Evolutionary conservation across 768 basidiomycete species (phyloP), one percentile per base, ranked within the genome.

Genomic region (Gyrodon lividus): DNA sequence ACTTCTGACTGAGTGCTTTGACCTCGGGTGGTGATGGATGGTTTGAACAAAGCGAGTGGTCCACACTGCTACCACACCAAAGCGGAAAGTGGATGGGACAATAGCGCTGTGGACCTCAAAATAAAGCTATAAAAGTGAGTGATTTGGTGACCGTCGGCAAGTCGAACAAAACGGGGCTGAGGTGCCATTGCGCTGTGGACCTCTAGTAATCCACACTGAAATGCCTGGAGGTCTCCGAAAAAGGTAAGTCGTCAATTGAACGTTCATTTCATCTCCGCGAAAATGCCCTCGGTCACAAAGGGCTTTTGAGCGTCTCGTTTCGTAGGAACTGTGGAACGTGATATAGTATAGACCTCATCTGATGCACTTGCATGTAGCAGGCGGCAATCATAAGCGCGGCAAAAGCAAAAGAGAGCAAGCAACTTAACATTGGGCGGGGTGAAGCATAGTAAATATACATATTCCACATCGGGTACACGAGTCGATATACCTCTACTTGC

Each of bases 401-500:
- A 56, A 44, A 46, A 40, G 19, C 41, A 55, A 38, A 30, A 50
- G n/a, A 48, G 49, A 50, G 43, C 35, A 45, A 38, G 42, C 3
- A 43, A 70, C 59, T 48, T 73, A 59, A 71, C 72, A 68, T 61
- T 59, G 50, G 12, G 31, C 50, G 31, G 31, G 31, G 31, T 51
- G 51, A 49, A 51, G 48, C 43, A 31, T 45, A 51, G 49, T 24
- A 41, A 52, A 40, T 17, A 51, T 61, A 71, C 59, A 62, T 51
- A 58, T 56, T 46, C 45, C 43, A 46, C 42, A 46, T 47, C 48
- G 54, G 46, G 54, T 48, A 56, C 53, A 57, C 50, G 47, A 55
- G 43, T 55, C 50, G 57, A 55, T 43, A 35, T 52, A 51, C 51
- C 50, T 54, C 71, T 76, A 91, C 71, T 91, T 91, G 65, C 89